Evolutionary conservation across 2,329 filamentous ascomycete genomes (phyloP), one percentile per base, ranked within the genome.

Genomic region (Hypomyces rosellus): DNA sequence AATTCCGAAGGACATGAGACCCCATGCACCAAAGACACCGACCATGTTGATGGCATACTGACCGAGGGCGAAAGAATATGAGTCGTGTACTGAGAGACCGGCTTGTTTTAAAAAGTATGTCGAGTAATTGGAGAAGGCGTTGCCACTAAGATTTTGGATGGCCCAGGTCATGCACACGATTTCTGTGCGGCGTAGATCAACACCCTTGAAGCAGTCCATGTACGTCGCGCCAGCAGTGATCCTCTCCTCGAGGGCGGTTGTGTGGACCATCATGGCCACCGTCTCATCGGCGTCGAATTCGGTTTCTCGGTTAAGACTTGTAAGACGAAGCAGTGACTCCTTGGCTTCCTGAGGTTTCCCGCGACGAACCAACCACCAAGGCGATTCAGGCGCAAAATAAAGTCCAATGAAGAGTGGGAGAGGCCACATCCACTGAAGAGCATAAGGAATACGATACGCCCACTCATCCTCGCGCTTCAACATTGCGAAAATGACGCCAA

Each of bases 181-280:
- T 69, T 78, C 89, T 2, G 89, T 95, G 22, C 90, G 81, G 51
- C 89, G 85, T 44, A 85, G 73, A 63, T 95, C 85, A 12, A 80
- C 78, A 11, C 89, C 89, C 64, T 78, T 84, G 77, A 95, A 95
- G 70, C 89, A 95, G 66, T 95, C 89, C 59, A 80, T 69, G 66
- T 93, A 95, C 48, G 76, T 83, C 5, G 87, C 81, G 30, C 89
- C 89, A 6, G 73, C 71, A 4, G 87, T 90, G 48, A 89, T 86
- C 67, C 80, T 77, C 62, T 88, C 78, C 65, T 95, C 90, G 11
- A 95, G 73, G 0, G 86, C 85, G 1, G 87, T 91, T 1, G 89
- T 96, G 63, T 95, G 88, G 1, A 89, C 82, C 87, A 96, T 95
- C 88, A 95, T 95, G 60, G 88, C 84, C 45, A 95, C 76, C 0